Evolutionary conservation across 2,329 filamentous ascomycete genomes (phyloP), one percentile per base, ranked within the genome.

Genomic region (Penicillium sp.): DNA sequence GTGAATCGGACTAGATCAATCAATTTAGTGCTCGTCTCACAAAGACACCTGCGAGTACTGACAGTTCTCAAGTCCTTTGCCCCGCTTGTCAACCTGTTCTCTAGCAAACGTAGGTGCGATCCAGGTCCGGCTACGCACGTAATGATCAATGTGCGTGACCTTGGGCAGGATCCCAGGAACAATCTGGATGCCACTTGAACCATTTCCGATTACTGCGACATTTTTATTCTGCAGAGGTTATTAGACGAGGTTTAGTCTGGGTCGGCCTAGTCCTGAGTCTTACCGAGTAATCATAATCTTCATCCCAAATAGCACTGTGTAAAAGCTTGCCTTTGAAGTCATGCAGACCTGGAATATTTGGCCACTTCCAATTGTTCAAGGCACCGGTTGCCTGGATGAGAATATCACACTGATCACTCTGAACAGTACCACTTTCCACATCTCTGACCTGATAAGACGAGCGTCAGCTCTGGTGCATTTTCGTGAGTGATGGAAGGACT

Each of bases 241-340:
- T 52, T 7, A 47, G 44, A 18, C 10, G 4, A 8, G 7, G 2
- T 9, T 1, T 26, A 1, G 13, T 16, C 18, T 31, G 12, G 5
- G 1, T 18, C 28, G 8, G 9, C 1, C 10, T 29, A 3, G 10
- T 16, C 9, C 1, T 13, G 18, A 7, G n/a, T 53, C 65, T 18
- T 54, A 68, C 67, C 15, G 47, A 66, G 45, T 70, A 66, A 33
- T 72, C 66, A 58, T 67, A 73, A 0, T 54, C 58, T 21, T 70
- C 63, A 43, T 76, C 71, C 74, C 76, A 80, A 4, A 45, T 49
- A 4, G 77, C 77, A 42, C 68, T 75, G 54, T 80, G 78, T 43
- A 77, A 57, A 5, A 79, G 53, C 45, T 72, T 69, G 2, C 76
- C 77, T 49, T 75, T 68, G 59, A 81, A 82, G 3, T 68, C 64